Evolutionary conservation across 1,284 basidiomycete genomes (phyloP).

Genomic region (Hemileia vastatrix): DNA sequence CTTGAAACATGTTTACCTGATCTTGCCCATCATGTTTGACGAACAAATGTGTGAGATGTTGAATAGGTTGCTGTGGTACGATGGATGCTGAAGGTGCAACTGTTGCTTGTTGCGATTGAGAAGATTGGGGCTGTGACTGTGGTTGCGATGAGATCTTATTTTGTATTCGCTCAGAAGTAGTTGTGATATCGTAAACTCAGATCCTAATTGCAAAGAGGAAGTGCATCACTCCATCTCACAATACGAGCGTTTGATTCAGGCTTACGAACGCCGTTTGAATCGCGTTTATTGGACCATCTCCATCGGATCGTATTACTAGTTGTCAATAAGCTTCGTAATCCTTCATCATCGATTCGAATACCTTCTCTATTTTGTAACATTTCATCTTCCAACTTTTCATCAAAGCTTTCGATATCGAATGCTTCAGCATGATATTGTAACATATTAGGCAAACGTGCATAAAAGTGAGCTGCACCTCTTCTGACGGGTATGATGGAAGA

Average conservation of each 20-base stretch:
- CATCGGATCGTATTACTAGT: slow-evolving; percentile 84
- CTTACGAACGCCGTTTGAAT: slow-evolving; percentile 57
- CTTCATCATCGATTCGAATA: slow-evolving; percentile 58
- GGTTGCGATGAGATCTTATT: too few species aligned
- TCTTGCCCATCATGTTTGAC: slow-evolving; percentile 69
- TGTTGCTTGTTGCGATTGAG: too few species aligned
- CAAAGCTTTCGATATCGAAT: slow-evolving; percentile 67
- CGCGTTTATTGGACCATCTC: slow-evolving; percentile 68
- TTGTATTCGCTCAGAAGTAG: too few species aligned
- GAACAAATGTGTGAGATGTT: too few species aligned
- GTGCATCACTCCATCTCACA: slow-evolving; percentile 81
- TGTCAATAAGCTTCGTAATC: slow-evolving; percentile 70
- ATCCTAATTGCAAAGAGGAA: slow-evolving; percentile 71
- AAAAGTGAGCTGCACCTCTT: slow-evolving; percentile 8
- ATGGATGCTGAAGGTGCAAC: too few species aligned
- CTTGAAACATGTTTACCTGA: slow-evolving; percentile 69
- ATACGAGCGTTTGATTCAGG: slow-evolving; percentile 73
- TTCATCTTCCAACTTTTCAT: slow-evolving; percentile 67
- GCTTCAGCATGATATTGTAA: slow-evolving; percentile 69
- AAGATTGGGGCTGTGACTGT: too few species aligned
- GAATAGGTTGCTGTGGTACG: too few species aligned
- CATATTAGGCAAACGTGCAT: slow-evolving; percentile 67
- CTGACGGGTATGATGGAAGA: slow-evolving; percentile 1
- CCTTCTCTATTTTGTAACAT: slow-evolving; percentile 52
- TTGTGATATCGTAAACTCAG: slow-evolving; percentile 77